phyloP scores from a whole-genome alignment of 306 rosid species.

The Glycine latifolia region DNA sequence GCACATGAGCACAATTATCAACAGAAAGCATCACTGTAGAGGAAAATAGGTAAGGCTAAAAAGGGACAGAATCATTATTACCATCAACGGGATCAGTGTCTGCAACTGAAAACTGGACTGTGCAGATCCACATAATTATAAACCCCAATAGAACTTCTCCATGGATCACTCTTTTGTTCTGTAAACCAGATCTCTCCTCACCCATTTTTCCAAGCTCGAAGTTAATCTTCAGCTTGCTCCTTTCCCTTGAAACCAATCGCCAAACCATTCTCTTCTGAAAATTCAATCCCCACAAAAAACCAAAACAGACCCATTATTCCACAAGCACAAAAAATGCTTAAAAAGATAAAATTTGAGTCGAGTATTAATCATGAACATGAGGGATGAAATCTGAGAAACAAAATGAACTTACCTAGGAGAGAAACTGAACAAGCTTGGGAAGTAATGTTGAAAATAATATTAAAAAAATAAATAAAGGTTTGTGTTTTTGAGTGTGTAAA shows the following conservation, averaged over 20 bases:
- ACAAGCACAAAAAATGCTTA: constrained; percentile 35
- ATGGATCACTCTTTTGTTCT: constrained; percentile 53
- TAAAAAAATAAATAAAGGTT: constrained; percentile 15
- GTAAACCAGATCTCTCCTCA: constrained; percentile 62
- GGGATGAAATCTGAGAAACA: constrained; percentile 36
- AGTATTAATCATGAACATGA: constrained; percentile 15
- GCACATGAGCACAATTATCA: constrained; percentile 31
- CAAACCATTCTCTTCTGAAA: constrained; percentile 46
- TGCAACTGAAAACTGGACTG: constrained; percentile 63
- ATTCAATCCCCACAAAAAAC: constrained; percentile 28
- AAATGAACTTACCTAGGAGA: constrained; percentile 46
- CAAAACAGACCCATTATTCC: constrained; percentile 33
- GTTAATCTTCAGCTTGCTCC: constrained; percentile 46
- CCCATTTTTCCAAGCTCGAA: constrained; percentile 62
- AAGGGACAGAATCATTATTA: constrained; percentile 55
- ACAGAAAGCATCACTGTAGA: constrained; percentile 35
- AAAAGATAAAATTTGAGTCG: background rate
- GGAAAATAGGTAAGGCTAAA: constrained; percentile 35
- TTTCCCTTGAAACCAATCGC: constrained; percentile 39
- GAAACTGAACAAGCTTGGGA: constrained; percentile 37
- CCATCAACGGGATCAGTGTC: constrained; percentile 79
- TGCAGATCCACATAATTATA: constrained; percentile 52
- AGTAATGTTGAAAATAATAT: constrained; percentile 62
- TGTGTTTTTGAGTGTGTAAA: constrained; percentile 20
- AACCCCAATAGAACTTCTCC: constrained; percentile 56